A percentile compares a stretch with the other conserved stretches of the same genome.
Conservation (phyloP, 768 basidiomycete species). For the Podaxis sp. region DNA sequence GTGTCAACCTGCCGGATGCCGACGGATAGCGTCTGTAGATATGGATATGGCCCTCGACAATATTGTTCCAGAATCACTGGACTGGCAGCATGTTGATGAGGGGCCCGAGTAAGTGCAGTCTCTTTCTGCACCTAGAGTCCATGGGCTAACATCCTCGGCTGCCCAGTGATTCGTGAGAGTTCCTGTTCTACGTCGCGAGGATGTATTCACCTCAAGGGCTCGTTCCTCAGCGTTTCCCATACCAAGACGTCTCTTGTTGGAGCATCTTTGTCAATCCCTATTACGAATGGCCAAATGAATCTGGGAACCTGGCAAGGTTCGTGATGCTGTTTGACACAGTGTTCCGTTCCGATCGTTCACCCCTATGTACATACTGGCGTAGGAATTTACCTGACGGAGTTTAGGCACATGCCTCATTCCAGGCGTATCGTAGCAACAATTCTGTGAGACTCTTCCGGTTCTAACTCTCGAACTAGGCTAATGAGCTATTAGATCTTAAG, state of each 20-base stretch:
- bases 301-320: slow-evolving; percentile 93
- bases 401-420: slow-evolving; percentile 65
- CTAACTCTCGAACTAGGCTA: not conserved
- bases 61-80: slow-evolving; percentile 80
- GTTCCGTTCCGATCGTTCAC: not conserved
- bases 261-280: slow-evolving; percentile 77
- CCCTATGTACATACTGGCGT: not conserved
- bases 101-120: slow-evolving; percentile 73
- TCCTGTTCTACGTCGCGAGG: not conserved
- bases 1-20: not conserved
- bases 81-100: slow-evolving; percentile 89
- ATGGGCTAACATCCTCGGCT: slow-evolving; percentile 4
- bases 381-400: slow-evolving; percentile 90
- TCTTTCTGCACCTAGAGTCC: not conserved
- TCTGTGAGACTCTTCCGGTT: slow-evolving; percentile 43
- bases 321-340: not conserved
- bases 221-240: slow-evolving; percentile 71
- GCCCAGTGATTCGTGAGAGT: slow-evolving; percentile 70
- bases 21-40: slow-evolving; percentile 41
- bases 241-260: slow-evolving; percentile 89
- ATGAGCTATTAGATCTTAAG: not conserved
- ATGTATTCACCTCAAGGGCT: not conserved
- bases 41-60: slow-evolving; percentile 94
- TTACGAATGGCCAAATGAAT: slow-evolving; percentile 73
- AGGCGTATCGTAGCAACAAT: slow-evolving; percentile 80